Evolutionary conservation across 352 stramenopile species (phyloP).

Genomic region (Plasmopara muralis): DNA sequence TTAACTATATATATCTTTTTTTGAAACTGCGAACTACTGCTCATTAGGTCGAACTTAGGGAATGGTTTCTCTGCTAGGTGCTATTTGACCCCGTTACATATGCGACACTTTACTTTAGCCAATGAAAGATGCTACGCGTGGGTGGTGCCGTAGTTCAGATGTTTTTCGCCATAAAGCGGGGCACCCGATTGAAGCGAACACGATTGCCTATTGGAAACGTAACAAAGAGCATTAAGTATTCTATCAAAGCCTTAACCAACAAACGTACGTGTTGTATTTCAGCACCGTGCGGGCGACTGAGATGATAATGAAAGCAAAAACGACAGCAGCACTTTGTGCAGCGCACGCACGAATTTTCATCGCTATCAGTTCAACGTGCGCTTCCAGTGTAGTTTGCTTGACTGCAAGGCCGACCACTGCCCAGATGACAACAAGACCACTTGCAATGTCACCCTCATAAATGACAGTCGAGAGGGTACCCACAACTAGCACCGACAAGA

Average conservation of each 20-base stretch:
- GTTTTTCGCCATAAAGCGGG: constrained; percentile 40
- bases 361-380: constrained; percentile 35
- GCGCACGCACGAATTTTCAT: constrained; percentile 57
- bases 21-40: too few species aligned
- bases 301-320: constrained; percentile 57
- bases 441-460: constrained; percentile 52
- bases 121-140: constrained; percentile 4
- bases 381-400: constrained; percentile 47
- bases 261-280: constrained; percentile 27
- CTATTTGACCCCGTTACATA: too few species aligned
- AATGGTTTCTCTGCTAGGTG: too few species aligned
- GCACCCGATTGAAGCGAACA: constrained; percentile 18
- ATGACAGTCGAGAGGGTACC: constrained; percentile 50
- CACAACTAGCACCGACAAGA: constrained; percentile 52
- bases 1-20: too few species aligned
- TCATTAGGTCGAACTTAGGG: too few species aligned
- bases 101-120: too few species aligned
- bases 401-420: constrained; percentile 43
- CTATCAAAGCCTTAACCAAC: not conserved
- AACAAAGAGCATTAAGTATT: not conserved
- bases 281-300: constrained; percentile 31
- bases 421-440: constrained; percentile 59
- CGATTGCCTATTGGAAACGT: constrained; percentile 10
- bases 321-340: constrained; percentile 49
- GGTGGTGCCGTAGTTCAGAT: constrained; percentile 41